Percentiles rank a stretch among this genome's conserved stretches.
These are phyloP conservation scores for Saccharomyces eubayanus DNA, from an alignment of 805 yeast species.

Conservation along the genomic window DNA sequence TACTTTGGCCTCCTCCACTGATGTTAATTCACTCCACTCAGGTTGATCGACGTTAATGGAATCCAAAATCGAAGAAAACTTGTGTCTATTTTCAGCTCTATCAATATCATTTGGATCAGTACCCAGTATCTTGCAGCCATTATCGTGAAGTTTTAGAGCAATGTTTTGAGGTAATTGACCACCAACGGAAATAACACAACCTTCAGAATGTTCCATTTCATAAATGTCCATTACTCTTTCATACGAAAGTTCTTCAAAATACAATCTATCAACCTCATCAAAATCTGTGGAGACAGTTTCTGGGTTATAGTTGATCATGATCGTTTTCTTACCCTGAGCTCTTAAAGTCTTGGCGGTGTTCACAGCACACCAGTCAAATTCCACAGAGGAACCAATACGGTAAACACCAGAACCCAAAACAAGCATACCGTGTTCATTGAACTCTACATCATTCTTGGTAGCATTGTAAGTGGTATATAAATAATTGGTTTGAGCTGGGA, in stretches of 20 bases:
- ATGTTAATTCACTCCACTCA: constrained; percentile 90
- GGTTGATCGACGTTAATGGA: constrained; percentile 94
- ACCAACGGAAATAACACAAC: constrained; percentile 93
- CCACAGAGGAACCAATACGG: constrained; percentile 97
- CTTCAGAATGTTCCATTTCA: constrained; percentile 81
- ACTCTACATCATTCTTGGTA: constrained; percentile 69
- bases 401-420: constrained; percentile 98
- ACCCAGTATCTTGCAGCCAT: constrained; percentile 85
- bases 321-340: constrained; percentile 76
- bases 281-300: constrained; percentile 97
- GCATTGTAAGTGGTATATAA: constrained; percentile 95
- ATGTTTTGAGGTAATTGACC: constrained; percentile 98
- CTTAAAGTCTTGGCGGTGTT: constrained; percentile 91
- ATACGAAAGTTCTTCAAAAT: constrained; percentile 89
- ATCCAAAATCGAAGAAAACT: constrained; percentile 89
- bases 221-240: constrained; percentile 97
- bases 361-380: constrained; percentile 99
- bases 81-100: constrained; percentile 97
- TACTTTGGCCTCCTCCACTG: constrained; percentile 71
- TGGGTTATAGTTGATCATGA: constrained; percentile 96
- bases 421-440: constrained; percentile 85
- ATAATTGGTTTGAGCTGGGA: constrained; percentile 95
- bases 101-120: constrained; percentile 93
- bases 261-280: constrained; percentile 95
- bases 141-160: constrained; percentile 70